Percentiles rank a stretch among this genome's conserved stretches.
Conservation (phyloP, 176 grass and related monocot species). For the Tillandsia leiboldiana region DNA sequence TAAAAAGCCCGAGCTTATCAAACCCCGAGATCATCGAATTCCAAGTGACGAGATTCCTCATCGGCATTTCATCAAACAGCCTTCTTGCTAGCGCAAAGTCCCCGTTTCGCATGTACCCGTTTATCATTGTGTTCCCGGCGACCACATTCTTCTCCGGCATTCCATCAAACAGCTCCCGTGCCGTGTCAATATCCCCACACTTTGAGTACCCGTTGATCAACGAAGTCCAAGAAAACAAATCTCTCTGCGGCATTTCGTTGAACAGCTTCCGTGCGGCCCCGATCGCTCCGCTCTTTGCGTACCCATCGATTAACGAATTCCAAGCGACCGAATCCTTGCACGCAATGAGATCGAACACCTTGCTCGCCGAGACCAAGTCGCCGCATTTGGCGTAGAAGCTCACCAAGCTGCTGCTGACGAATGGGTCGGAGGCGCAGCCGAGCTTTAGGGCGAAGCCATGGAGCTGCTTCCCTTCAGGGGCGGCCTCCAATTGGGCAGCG, state of each 20-base stretch:
- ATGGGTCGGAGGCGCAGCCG: neutral
- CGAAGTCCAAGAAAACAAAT: slow-evolving; percentile 1
- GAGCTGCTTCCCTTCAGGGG: slow-evolving; percentile 1
- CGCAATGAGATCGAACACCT: neutral
- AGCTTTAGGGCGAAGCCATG: slow-evolving; percentile 1
- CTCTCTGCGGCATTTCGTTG: slow-evolving; percentile 8
- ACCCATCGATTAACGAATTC: slow-evolving; percentile 3
- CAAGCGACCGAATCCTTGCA: neutral
- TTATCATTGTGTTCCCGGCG: neutral
- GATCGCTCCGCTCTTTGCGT: neutral
- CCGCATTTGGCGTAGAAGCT: slow-evolving; percentile 10
- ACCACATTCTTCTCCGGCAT: slow-evolving; percentile 4
- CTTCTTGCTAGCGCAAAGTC: neutral
- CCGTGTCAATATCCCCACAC: neutral
- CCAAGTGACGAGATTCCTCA: slow-evolving; percentile 6
- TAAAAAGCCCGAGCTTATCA: slow-evolving; percentile 1
- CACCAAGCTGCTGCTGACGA: neutral
- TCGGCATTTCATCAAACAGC: slow-evolving; percentile 4
- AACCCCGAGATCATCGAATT: slow-evolving; percentile 3
- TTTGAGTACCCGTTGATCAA: slow-evolving; percentile 1
- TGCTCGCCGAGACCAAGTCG: neutral
- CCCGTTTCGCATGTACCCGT: slow-evolving; percentile 1
- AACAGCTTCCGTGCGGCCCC: neutral
- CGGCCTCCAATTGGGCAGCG: neutral
- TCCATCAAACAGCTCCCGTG: neutral